A percentile compares a stretch with the other conserved stretches of the same genome.
These are phyloP conservation scores for Inga oerstediana DNA, from an alignment of 306 rosid genomes.

Conservation along the genomic window DNA sequence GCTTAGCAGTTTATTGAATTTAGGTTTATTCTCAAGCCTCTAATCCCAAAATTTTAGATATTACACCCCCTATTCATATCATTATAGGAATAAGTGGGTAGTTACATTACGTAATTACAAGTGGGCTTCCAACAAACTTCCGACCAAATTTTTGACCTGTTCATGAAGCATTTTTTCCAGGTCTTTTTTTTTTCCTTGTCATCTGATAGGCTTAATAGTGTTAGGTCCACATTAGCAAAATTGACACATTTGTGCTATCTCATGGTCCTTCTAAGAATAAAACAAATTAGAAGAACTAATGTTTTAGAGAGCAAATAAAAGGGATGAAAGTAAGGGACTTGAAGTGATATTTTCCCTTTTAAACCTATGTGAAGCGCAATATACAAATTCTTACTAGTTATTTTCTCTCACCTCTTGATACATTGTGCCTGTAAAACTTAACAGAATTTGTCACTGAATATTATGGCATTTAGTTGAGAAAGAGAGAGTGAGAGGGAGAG, in stretches of 20 bases:
- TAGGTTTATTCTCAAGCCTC: too few relatives aligned
- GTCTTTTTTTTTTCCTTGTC: background rate
- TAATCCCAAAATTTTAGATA: too few relatives aligned
- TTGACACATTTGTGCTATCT: too few relatives aligned
- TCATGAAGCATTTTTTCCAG: too few relatives aligned
- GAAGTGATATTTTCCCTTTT: background rate
- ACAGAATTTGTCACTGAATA: background rate
- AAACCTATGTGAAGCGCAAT: background rate
- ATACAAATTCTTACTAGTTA: background rate
- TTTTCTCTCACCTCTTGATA: constrained; percentile 10
- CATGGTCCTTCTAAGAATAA: background rate
- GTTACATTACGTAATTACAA: background rate
- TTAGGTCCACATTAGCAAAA: background rate
- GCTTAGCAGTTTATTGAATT: too few relatives aligned
- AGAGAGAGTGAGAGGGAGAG: background rate
- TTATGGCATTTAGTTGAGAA: background rate
- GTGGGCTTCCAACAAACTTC: background rate
- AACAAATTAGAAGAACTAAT: background rate
- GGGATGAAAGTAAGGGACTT: background rate
- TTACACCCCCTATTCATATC: background rate
- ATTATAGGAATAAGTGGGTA: background rate
- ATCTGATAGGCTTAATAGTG: background rate
- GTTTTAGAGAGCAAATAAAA: background rate
- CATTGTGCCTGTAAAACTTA: background rate
- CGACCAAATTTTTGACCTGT: too few relatives aligned